Evolutionary conservation across 345 rosid species (phyloP).

Genomic region (Geranium rotundifolium): DNA sequence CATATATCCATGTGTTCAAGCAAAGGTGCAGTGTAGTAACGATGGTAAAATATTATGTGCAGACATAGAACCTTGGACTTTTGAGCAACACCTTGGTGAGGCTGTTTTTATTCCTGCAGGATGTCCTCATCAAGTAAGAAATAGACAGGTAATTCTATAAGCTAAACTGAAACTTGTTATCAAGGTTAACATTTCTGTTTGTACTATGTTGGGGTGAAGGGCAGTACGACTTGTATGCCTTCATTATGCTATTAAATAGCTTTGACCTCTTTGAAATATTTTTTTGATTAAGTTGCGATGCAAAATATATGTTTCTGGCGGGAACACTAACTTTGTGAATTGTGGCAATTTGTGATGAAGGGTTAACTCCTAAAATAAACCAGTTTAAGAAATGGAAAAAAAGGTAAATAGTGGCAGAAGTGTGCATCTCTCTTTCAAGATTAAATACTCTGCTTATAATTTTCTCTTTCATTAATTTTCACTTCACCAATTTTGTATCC

Average conservation of each 20-base stretch:
- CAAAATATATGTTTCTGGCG: neutral
- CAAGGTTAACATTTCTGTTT: too few relatives aligned
- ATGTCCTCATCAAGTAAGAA: constrained; percentile 60
- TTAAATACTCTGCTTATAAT: too few relatives aligned
- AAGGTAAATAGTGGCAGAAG: neutral
- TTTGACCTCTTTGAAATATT: neutral
- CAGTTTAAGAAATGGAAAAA: neutral
- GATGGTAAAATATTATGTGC: constrained; percentile 1
- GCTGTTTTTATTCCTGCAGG: too few relatives aligned
- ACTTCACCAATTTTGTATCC: neutral
- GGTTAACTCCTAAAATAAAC: neutral
- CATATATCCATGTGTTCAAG: neutral
- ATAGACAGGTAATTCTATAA: constrained; percentile 29
- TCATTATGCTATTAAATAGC: neutral
- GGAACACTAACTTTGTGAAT: neutral
- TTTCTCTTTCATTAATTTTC: too few relatives aligned
- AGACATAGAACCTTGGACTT: constrained; percentile 57
- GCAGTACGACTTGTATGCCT: neutral
- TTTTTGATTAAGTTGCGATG: neutral
- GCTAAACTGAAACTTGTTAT: neutral
- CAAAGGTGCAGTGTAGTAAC: neutral
- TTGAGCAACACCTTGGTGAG: constrained; percentile 49
- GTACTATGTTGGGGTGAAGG: too few relatives aligned
- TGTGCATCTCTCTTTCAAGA: too few relatives aligned
- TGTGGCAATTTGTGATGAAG: neutral